Conservation (phyloP, 2,329 filamentous ascomycete genomes). For the Diatrype stigma region DNA sequence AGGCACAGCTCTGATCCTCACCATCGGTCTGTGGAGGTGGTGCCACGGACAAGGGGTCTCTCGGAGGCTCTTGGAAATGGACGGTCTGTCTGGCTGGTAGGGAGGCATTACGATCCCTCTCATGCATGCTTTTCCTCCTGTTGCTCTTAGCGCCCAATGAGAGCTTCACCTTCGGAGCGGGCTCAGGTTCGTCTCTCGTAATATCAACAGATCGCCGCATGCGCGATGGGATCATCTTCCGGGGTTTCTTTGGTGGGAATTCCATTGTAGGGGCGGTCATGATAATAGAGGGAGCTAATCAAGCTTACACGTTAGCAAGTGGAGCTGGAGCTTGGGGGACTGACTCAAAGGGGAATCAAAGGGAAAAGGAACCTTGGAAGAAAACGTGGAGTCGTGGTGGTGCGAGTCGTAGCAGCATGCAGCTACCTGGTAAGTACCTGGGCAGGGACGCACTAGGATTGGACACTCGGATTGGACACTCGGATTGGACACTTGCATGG, state of each 20-base stretch:
- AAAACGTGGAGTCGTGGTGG: too few relatives aligned
- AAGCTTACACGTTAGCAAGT: conserved; percentile 18
- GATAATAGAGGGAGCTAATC: conserved; percentile 69
- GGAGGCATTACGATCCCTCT: conserved; percentile 29
- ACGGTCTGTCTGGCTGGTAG: conserved; percentile 41
- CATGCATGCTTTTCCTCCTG: conserved; percentile 36
- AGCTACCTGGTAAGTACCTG: too few relatives aligned
- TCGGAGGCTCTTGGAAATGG: conserved; percentile 56
- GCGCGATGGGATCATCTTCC: conserved; percentile 49
- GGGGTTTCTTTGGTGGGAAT: conserved; percentile 50
- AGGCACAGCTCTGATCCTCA: conserved; percentile 57
- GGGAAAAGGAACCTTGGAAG: too few relatives aligned
- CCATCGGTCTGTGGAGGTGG: conserved; percentile 51
- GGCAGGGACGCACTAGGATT: too few relatives aligned
- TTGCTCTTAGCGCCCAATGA: conserved; percentile 31
- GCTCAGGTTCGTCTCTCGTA: conserved; percentile 31
- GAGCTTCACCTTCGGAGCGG: conserved; percentile 11
- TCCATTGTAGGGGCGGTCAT: conserved; percentile 83
- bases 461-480: too few relatives aligned
- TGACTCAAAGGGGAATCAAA: conserved; percentile 6
- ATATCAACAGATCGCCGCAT: conserved; percentile 50
- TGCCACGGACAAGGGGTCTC: conserved; percentile 27
- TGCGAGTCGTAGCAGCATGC: too few relatives aligned
- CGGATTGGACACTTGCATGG: too few relatives aligned
- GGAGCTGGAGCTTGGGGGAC: conserved; percentile 1